Evolutionary conservation across 1,284 basidiomycete species (phyloP), one percentile per base, ranked within the genome.

Genomic region (Taiwanofungus camphoratus): DNA sequence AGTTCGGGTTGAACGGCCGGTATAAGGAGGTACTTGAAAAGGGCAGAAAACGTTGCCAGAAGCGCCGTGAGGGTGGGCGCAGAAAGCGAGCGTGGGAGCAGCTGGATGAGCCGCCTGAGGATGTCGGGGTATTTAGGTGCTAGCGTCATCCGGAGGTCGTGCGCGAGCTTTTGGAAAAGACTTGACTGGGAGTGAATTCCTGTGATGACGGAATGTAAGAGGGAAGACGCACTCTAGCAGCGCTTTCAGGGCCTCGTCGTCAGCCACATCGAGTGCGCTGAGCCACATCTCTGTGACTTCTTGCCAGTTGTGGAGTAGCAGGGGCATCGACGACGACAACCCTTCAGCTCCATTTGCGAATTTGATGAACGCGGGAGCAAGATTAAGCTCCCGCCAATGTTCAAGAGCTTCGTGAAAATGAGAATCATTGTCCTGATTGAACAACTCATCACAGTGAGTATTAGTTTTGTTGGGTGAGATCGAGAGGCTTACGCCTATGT

Each of bases 231-330:
- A 89, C 87, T 89, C 83, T 13, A 90, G 70, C 21, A 90, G 64
- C 20, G 81, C 74, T 45, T 69, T 72, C 45, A 86, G 54, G 0
- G 76, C 82, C 56, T 89, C 85, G 47, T 86, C 80, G 52, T 88
- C 79, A 8, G 82, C 70, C 11, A 54, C 55, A 31, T 73, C 69
- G 27, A 85, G 55, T 0, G 76, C 74, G 7, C 58, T 64, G 12
- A 74, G 52, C 87, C 87, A 90, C 3, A 79, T 49, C 0, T 71
- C 65, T 9, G 81, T 65, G 4, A 93, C 72, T 12, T 82, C 72
- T 42, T 69, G 68, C 74, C 87, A 87, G 58, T 93, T 87, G 55
- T 88, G 85, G 8, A 95, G 67, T 2, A 92, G 76, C 36, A 92
- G 68, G 0, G 91, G 82, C 69, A 94, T 79, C 1, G 87, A 91